Conservation (phyloP, 345 rosid species). For the Eutrema japonicum region DNA sequence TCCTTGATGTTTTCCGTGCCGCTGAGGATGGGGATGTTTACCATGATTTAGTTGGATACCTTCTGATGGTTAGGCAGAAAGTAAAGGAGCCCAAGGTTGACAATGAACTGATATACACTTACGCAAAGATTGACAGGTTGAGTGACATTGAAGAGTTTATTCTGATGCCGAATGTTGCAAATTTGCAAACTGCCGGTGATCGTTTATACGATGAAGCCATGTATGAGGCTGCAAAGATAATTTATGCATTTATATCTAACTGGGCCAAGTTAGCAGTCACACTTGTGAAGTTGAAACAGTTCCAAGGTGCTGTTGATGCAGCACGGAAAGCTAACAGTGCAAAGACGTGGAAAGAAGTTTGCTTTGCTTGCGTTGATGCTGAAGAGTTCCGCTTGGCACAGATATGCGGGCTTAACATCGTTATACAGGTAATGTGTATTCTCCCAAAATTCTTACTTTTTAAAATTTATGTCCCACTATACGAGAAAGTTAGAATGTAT, state of each 20-base stretch:
- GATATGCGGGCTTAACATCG: conserved; percentile 94
- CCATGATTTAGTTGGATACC: conserved; percentile 93
- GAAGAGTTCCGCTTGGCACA: conserved; percentile 98
- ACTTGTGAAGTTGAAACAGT: conserved; percentile 89
- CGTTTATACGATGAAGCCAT: conserved; percentile 86
- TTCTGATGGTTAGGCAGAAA: conserved; percentile 98
- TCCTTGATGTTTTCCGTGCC: conserved; percentile 75
- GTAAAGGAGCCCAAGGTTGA: conserved; percentile 97
- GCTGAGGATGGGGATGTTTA: conserved; percentile 85
- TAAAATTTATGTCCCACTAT: too few relatives aligned
- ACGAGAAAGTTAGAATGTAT: too few relatives aligned
- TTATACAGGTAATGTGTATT: conserved; percentile 67
- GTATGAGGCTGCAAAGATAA: conserved; percentile 97
- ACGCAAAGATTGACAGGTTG: conserved; percentile 96
- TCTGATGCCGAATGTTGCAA: conserved; percentile 98
- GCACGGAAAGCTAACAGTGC: conserved; percentile 99
- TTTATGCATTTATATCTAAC: conserved; percentile 90
- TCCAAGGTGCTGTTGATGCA: conserved; percentile 99
- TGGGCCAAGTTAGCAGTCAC: conserved; percentile 99
- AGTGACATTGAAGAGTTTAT: conserved; percentile 94
- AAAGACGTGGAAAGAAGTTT: conserved; percentile 99
- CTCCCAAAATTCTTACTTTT: too few relatives aligned
- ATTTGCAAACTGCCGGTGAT: conserved; percentile 95
- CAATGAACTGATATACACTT: conserved; percentile 92
- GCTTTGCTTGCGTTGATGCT: conserved; percentile 99